Evolutionary conservation across 1,284 basidiomycete genomes (phyloP), one percentile per base, ranked within the genome.

Genomic region (Thelephora terrestris): DNA sequence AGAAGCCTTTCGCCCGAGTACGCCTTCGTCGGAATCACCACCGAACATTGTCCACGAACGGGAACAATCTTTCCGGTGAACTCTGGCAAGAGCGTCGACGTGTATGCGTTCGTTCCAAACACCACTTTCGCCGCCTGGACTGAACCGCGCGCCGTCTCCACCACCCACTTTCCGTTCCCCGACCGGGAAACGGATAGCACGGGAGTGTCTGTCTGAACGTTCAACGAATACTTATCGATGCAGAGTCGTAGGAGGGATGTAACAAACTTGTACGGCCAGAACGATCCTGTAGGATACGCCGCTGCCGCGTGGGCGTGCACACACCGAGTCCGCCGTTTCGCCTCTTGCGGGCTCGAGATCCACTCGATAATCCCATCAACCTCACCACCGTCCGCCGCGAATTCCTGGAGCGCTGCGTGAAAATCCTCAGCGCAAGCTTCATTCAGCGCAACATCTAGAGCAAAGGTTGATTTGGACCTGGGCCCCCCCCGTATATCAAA

Each of bases 101-200:
- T 66, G 48, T 67, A 70, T n/a, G 60, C 68, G 52, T 71, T 71
- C 16, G 68, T 69, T 5, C 66, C 64, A 49, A 66, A 67, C 4
- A 69, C 57, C n/a, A 71, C 60, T 62, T 61, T 45, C 44, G 1
- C 62, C 57, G 17, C 37, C 29, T 12, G 65, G 36, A 18, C 24
- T 45, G 39, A 42, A 9, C 64, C 64, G 4, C 63, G 53, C 21
- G 58, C 54, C 1, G 64, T 65, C 23, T 57, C 43, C 7, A 63
- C 45, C 3, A 36, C 42, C 60, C 60, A 63, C 7, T 6, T 14
- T 7, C 52, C 54, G n/a, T 47, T 52, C 0, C 42, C 49, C 16
- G 45, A 36, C 4, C 46, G 20, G 4, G 36, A 39, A 1, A 57
- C 53, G 10, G 35, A 12, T 12, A 50, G 20, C 4, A 20, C 39